Evolutionary conservation across 129 eudicot genomes (phyloP).

Genomic region (Rutidosis leptorrhynchoides): DNA sequence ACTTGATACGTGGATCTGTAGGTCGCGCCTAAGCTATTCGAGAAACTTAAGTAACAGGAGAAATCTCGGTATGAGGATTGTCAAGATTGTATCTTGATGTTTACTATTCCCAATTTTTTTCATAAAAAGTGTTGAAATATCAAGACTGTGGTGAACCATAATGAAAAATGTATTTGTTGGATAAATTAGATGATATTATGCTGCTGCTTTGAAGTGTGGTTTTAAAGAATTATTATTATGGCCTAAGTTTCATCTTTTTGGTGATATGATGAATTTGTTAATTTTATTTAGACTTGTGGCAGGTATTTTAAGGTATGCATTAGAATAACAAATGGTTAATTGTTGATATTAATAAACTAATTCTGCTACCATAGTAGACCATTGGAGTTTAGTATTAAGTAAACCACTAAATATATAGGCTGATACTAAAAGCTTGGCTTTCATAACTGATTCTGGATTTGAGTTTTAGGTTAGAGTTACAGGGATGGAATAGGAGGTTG

Average conservation of each 20-base stretch:
- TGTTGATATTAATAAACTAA: no score
- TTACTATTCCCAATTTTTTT: constrained; percentile 19
- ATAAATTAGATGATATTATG: background rate
- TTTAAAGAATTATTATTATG: no score
- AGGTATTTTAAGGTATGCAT: no score
- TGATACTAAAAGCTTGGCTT: no score
- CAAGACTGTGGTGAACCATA: constrained; percentile 10
- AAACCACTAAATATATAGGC: no score
- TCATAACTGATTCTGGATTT: no score
- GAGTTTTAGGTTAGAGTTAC: no score
- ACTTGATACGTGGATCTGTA: constrained; percentile 30
- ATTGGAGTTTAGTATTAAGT: no score
- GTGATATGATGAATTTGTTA: background rate
- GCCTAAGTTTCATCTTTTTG: background rate
- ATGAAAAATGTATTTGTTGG: background rate
- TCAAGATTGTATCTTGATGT: constrained; percentile 17
- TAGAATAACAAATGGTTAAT: no score
- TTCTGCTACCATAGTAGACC: no score
- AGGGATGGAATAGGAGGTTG: no score
- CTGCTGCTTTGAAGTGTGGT: background rate
- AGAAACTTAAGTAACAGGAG: constrained; percentile 47
- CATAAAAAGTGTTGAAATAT: constrained; percentile 26
- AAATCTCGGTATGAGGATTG: constrained; percentile 14
- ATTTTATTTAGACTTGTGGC: no score
- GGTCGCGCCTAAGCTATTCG: constrained; percentile 68